phyloP scores from a whole-genome alignment of 1,284 basidiomycete species.

The Ganoderma multipileum region DNA sequence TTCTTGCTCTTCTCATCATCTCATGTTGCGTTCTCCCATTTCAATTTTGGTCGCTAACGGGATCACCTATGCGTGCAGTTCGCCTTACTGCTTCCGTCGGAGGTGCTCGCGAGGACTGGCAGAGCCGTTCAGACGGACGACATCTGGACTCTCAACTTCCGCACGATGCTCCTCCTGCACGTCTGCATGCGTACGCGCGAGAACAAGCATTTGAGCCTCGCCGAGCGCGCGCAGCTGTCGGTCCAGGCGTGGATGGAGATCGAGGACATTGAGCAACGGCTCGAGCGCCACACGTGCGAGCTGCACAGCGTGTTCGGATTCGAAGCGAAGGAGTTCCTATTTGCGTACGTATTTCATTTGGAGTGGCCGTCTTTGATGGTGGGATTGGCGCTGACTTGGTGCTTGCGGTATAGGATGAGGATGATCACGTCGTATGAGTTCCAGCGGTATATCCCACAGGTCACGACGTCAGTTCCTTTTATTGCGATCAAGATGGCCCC shows the following conservation, averaged over 20 bases:
- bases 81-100: constrained; percentile 67
- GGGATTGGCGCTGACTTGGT: constrained; percentile 5
- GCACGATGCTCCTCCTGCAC: constrained; percentile 74
- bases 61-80: constrained; percentile 49
- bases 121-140: constrained; percentile 55
- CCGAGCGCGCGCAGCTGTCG: constrained; percentile 65
- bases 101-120: constrained; percentile 50
- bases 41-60: neutral
- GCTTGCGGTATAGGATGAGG: constrained; percentile 52
- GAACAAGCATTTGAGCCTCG: constrained; percentile 47
- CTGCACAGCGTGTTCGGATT: constrained; percentile 70
- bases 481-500: neutral
- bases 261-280: constrained; percentile 64
- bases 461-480: constrained; percentile 53
- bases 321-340: constrained; percentile 71
- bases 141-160: constrained; percentile 72
- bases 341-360: constrained; percentile 59
- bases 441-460: constrained; percentile 64
- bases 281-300: constrained; percentile 68
- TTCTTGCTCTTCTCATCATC: neutral
- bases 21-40: neutral
- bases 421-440: constrained; percentile 74
- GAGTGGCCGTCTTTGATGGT: neutral
- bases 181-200: constrained; percentile 64
- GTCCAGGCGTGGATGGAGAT: constrained; percentile 73